Base-by-base conservation (phyloP, 2,329 filamentous ascomycete genomes). In the Stachybotrys chartarum region DNA sequence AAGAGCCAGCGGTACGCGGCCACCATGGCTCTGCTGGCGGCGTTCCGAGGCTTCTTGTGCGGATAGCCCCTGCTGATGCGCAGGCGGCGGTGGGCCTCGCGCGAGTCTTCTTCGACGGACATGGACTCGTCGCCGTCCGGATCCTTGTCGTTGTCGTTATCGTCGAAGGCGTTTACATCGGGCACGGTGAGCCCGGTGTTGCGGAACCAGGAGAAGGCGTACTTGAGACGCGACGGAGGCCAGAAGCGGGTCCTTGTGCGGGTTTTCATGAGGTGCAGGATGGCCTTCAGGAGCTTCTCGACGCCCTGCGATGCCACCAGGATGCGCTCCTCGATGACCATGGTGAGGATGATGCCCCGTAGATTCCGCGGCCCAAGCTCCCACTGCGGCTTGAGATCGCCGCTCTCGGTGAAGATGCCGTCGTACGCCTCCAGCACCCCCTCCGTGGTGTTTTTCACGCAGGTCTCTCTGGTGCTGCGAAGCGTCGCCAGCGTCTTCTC, bases 321-420 rank as follows among this genome's bases (percentile, higher is more conserved):
- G 6, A 78, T 66, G 14, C 73, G 69, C 61, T 79, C 76, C 54
- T 79, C 75, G 7, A 77, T 66, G 5, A 78, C 73, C 73, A 80
- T 77, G 14, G 71, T 70, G 4, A 77, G 58, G 3, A 78, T 65
- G n/a, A 80, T 67, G 0, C 72, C 75, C 0, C 68, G 64, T 2
- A 78, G 55, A 7, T 65, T 61, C 0, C 65, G 64, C 5, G 66
- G 60, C 0, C 64, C 60, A 2, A 54, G 32, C 10, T 61, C 57
- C 3, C 63, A 61, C 0, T 65, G 55, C 1, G 63, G 18, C 17
- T 69, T 72, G 1, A 78, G 56, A 5, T 63, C 61, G 1, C 75
- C 75, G n/a, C 68, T 57, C 2, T 70, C 66, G 35, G 77, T 72
- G 54, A 78, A 78, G 0, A 77, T 57, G 16, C 73, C 68, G 1